Conservation (phyloP, 2,329 filamentous ascomycete species). For the Fusarium sublunatum region DNA sequence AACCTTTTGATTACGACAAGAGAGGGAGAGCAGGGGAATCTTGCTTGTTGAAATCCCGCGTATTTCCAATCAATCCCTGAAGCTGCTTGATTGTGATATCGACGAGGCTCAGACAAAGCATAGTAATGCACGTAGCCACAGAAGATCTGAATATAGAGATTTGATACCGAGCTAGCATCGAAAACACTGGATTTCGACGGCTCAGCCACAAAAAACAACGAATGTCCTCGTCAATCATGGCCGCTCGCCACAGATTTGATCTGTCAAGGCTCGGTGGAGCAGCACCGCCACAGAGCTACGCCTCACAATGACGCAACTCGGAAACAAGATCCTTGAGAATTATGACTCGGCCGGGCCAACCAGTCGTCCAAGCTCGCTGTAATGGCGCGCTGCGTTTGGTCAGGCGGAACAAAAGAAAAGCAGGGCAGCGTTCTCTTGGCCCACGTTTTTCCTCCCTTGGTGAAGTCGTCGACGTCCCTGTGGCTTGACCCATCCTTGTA, state of each 20-base stretch:
- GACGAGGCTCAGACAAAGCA: slow-evolving; percentile 19
- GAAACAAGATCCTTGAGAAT: slow-evolving; percentile 3
- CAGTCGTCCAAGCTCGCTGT: slow-evolving; percentile 16
- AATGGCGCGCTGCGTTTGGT: slow-evolving; percentile 19
- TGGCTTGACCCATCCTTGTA: slow-evolving; percentile 34
- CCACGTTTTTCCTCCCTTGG: slow-evolving; percentile 16
- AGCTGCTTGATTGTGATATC: slow-evolving; percentile 9
- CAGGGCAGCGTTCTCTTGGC: slow-evolving; percentile 40
- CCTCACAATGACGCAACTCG: slow-evolving; percentile 37
- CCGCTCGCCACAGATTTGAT: slow-evolving; percentile 21
- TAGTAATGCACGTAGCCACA: background rate
- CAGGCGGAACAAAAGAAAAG: slow-evolving; percentile 30
- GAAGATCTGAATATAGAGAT: slow-evolving; percentile 25
- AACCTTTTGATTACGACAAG: slow-evolving; percentile 32
- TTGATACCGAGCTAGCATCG: slow-evolving; percentile 5
- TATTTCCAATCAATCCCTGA: slow-evolving; percentile 1
- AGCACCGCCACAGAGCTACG: slow-evolving; percentile 27
- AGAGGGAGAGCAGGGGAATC: slow-evolving; percentile 32
- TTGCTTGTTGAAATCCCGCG: slow-evolving; percentile 21
- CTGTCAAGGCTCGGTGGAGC: slow-evolving; percentile 22
- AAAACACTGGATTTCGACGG: slow-evolving; percentile 6
- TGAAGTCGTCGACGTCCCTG: slow-evolving; percentile 30
- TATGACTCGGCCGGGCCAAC: slow-evolving; percentile 5
- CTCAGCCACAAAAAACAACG: slow-evolving; percentile 33
- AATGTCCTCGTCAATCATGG: slow-evolving; percentile 13